These are phyloP conservation scores for Gelatoporia subvermispora DNA, from an alignment of 768 basidiomycete species.

Conservation along the genomic window DNA sequence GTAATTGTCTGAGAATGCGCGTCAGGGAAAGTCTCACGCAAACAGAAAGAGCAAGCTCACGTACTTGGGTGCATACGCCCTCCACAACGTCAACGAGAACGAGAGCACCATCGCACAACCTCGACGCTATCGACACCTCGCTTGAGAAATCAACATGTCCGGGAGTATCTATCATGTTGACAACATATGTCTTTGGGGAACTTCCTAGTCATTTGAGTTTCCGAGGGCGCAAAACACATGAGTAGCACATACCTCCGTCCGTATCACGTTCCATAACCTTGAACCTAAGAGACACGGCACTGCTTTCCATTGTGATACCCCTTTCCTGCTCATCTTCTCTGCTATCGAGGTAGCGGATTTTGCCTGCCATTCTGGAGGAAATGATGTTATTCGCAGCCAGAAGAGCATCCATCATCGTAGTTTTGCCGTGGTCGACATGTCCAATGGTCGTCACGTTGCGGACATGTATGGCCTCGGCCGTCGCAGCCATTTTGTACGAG, in stretches of 20 bases:
- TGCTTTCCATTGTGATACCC: conserved; percentile 99
- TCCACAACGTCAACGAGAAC: conserved; percentile 96
- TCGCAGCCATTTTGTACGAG: conserved; percentile 4
- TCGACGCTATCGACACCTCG: conserved; percentile 92
- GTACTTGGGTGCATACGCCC: conserved; percentile 95
- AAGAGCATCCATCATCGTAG: conserved; percentile 90
- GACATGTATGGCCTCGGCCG: conserved; percentile 35
- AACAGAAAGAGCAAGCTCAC: background rate
- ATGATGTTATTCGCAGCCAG: conserved; percentile 98
- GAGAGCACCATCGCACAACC: conserved; percentile 92
- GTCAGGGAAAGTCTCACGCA: background rate
- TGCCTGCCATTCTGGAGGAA: conserved; percentile 90
- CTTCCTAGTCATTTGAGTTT: conserved; percentile 43
- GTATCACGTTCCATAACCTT: conserved; percentile 59
- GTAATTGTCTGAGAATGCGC: conserved; percentile 72
- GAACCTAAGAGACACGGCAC: conserved; percentile 87
- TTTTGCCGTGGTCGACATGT: conserved; percentile 95
- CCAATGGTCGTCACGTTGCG: conserved; percentile 84
- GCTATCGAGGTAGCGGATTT: conserved; percentile 91
- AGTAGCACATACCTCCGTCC: conserved; percentile 49
- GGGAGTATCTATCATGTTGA: conserved; percentile 98
- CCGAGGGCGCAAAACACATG: conserved; percentile 4
- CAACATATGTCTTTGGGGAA: conserved; percentile 65
- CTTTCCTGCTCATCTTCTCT: conserved; percentile 96
- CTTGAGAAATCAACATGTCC: conserved; percentile 99